Evolutionary conservation across 495 filamentous ascomycete species (phyloP).

Genomic region (Neurospora intermedia): DNA sequence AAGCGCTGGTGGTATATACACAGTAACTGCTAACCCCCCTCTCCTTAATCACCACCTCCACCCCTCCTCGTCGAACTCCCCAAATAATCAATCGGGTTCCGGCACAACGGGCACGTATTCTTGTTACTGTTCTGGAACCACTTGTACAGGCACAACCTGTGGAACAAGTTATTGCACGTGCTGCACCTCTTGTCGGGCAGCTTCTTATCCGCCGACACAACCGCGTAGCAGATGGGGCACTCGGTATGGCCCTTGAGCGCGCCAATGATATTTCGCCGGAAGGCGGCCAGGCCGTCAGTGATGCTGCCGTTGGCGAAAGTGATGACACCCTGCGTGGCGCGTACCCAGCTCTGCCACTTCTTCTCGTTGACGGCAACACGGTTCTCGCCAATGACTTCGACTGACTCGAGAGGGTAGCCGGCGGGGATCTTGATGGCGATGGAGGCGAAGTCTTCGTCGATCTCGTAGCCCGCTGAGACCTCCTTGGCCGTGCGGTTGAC

Average conservation of each 20-base stretch:
- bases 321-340: conserved; percentile 82
- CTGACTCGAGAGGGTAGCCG: conserved; percentile 68
- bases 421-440: conserved; percentile 70
- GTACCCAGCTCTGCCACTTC: conserved; percentile 81
- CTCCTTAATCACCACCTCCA: background rate
- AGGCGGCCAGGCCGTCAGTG: conserved; percentile 73
- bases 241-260: conserved; percentile 88
- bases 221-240: conserved; percentile 94
- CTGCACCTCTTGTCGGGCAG: conserved; percentile 82
- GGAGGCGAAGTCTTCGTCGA: conserved; percentile 76
- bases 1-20: background rate
- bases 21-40: background rate
- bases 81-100: conserved; percentile 67
- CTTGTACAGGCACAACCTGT: conserved; percentile 77
- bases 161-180: conserved; percentile 93
- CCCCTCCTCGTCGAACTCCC: conserved; percentile 19
- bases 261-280: conserved; percentile 71
- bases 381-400: conserved; percentile 64
- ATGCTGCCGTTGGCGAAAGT: conserved; percentile 81
- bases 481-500: conserved; percentile 59
- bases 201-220: conserved; percentile 76
- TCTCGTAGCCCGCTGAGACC: conserved; percentile 67
- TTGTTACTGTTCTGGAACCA: conserved; percentile 93
- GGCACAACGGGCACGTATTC: conserved; percentile 80
- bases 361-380: conserved; percentile 78